Conservation (phyloP, 257 asterid species). For the Solanum gracilifrons region DNA sequence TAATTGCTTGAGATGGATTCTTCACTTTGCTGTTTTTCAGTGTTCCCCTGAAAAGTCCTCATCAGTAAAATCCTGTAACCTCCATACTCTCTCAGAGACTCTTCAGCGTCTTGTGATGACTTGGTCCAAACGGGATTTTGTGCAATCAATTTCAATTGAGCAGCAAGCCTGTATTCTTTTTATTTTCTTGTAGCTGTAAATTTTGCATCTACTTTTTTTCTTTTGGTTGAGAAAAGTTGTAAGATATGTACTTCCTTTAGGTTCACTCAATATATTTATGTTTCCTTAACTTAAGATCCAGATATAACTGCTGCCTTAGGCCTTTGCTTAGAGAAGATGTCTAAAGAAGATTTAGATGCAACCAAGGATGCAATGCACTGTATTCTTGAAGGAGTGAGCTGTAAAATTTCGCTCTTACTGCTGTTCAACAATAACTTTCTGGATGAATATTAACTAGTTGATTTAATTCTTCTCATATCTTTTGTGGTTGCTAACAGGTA, state of each 20-base stretch:
- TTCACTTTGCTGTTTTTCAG: slow-evolving; percentile 81
- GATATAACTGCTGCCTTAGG: slow-evolving; percentile 95
- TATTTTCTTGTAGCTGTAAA: background rate
- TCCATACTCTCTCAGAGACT: slow-evolving; percentile 43
- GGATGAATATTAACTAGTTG: background rate
- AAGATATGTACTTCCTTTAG: background rate
- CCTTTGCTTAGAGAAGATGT: slow-evolving; percentile 88
- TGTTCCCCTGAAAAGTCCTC: slow-evolving; percentile 44
- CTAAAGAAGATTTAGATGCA: slow-evolving; percentile 72
- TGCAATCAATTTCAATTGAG: slow-evolving; percentile 81
- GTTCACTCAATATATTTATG: background rate
- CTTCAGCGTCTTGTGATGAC: slow-evolving; percentile 62
- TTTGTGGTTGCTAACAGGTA: slow-evolving; percentile 47
- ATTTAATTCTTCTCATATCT: background rate
- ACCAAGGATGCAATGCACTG: slow-evolving; percentile 71
- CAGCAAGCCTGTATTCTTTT: slow-evolving; percentile 79
- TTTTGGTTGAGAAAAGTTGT: background rate
- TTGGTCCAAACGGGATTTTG: slow-evolving; percentile 85
- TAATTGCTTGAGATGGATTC: slow-evolving; percentile 86
- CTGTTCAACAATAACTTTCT: background rate
- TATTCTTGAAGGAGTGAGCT: slow-evolving; percentile 89
- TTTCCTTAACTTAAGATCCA: slow-evolving; percentile 41
- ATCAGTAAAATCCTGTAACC: slow-evolving; percentile 21
- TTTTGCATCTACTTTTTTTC: background rate
- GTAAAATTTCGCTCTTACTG: slow-evolving; percentile 31